phyloP scores from a whole-genome alignment of 2,329 filamentous ascomycete species.

The Fusarium illudens region DNA sequence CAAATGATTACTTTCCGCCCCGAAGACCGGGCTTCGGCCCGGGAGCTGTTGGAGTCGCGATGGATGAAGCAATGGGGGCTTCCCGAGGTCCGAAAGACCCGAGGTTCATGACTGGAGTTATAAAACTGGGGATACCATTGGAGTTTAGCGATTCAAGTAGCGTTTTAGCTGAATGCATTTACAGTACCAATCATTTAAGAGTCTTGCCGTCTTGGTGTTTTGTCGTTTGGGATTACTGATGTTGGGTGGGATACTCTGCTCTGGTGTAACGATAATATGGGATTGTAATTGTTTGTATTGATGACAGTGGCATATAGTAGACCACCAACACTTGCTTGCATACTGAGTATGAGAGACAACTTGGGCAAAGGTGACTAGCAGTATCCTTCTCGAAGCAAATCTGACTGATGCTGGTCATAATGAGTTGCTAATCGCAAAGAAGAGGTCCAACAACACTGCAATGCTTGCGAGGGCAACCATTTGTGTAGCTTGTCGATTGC shows the following conservation, averaged over 20 bases:
- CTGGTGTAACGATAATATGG: too few species aligned
- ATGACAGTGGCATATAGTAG: too few species aligned
- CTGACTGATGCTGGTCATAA: neutral
- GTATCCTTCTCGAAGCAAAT: neutral
- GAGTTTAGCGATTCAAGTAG: slow-evolving; percentile 5
- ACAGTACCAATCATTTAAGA: neutral
- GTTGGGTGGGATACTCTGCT: too few species aligned
- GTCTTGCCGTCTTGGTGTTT: neutral
- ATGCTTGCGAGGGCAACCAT: neutral
- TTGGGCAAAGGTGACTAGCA: neutral
- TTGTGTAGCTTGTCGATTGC: neutral
- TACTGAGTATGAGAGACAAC: neutral
- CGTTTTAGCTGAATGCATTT: neutral
- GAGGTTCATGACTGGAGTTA: slow-evolving; percentile 9
- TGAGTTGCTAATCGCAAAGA: too few species aligned
- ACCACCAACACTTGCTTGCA: neutral
- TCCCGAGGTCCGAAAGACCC: slow-evolving; percentile 26
- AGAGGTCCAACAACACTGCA: neutral
- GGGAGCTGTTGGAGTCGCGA: slow-evolving; percentile 24
- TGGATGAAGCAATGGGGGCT: slow-evolving; percentile 36
- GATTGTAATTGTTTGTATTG: too few species aligned
- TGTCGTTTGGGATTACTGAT: neutral
- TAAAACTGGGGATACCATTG: slow-evolving; percentile 4
- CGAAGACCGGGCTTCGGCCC: slow-evolving; percentile 18
- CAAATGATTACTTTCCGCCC: slow-evolving; percentile 30